Evolutionary conservation across 1,284 basidiomycete species (phyloP), one percentile per base, ranked within the genome.

Genomic region (Pseudozyma tsukubaensis): DNA sequence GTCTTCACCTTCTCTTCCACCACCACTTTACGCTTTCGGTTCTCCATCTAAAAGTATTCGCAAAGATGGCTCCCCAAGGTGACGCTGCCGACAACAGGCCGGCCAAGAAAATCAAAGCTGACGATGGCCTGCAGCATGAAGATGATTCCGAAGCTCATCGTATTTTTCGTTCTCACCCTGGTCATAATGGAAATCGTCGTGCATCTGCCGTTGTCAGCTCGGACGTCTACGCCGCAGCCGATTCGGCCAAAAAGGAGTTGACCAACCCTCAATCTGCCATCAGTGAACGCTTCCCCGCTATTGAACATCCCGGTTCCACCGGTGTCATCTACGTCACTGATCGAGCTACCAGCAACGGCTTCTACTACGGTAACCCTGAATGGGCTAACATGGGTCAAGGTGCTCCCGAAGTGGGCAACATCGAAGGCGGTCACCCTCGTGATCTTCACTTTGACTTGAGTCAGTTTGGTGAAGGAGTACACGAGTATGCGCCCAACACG

Each of bases 401-500:
- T 9, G 79, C 79, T 8, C 79, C 79, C 14, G 79, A 80, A 50
- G 67, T 77, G 10, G 94, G 94, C 0, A 89, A 89, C 11, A 90
- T 97, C 64, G 92, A 92, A 1, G 89, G 90, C 51, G 92, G 91
- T 2, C 88, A 89, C 0, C 85, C 88, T 21, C 90, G 93, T 40
- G 91, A 91, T 1, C 87, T 88, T 4, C 86, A 87, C 6, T 85
- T 87, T 57, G 85, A 86, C 50, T 88, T 96, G 60, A 85, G 88
- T 35, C 81, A 91, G 51, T 89, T 81, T 40, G 85, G 85, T 3
- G 73, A 90, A 29, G 85, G 84, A 21, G 81, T 89, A 21, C 88
- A 94, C 79, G 93, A 96, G 85, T 97, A 97, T 80, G 94, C 93
- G 1, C 94, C 95, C 0, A 96, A 94, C 2, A 93, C 93, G 0